Evolutionary conservation across 768 basidiomycete genomes (phyloP).

Genomic region (Tylopilus rubrobrunneus): DNA sequence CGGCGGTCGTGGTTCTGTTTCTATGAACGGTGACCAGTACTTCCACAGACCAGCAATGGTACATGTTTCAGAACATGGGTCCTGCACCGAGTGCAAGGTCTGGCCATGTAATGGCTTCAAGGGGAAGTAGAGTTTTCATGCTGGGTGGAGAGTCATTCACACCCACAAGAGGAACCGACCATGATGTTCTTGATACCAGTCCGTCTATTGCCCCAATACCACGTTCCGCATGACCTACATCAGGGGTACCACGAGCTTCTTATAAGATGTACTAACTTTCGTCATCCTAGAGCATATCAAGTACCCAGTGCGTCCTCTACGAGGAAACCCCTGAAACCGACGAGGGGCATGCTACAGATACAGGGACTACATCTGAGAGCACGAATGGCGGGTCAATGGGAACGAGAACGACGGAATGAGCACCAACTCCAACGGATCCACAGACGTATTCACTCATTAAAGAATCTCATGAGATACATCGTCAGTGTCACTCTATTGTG

Average conservation of each 20-base stretch:
- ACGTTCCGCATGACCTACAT: neutral
- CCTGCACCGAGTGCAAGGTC: constrained; percentile 89
- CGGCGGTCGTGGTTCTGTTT: neutral
- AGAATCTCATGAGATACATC: too few species aligned
- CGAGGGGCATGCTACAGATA: constrained; percentile 47
- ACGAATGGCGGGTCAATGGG: constrained; percentile 25
- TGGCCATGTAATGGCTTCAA: constrained; percentile 97
- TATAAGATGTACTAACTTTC: too few species aligned
- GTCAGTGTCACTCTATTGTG: too few species aligned
- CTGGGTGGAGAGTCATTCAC: constrained; percentile 91
- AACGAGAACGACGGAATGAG: constrained; percentile 39
- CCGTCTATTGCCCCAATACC: constrained; percentile 30
- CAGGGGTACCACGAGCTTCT: too few species aligned
- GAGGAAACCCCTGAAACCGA: constrained; percentile 41
- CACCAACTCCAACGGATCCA: constrained; percentile 53
- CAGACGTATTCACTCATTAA: too few species aligned
- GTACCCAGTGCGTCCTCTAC: constrained; percentile 45
- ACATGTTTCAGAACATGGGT: constrained; percentile 99
- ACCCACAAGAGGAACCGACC: constrained; percentile 71
- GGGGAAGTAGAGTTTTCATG: constrained; percentile 85
- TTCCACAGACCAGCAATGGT: constrained; percentile 88
- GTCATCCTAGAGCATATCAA: constrained; percentile 60
- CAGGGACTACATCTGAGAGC: constrained; percentile 42
- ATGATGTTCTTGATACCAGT: constrained; percentile 94
- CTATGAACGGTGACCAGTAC: constrained; percentile 12